Percentiles rank a stretch among this genome's conserved stretches.
phyloP scores from a whole-genome alignment of 345 rosid species.

The Citropsis articulata region DNA sequence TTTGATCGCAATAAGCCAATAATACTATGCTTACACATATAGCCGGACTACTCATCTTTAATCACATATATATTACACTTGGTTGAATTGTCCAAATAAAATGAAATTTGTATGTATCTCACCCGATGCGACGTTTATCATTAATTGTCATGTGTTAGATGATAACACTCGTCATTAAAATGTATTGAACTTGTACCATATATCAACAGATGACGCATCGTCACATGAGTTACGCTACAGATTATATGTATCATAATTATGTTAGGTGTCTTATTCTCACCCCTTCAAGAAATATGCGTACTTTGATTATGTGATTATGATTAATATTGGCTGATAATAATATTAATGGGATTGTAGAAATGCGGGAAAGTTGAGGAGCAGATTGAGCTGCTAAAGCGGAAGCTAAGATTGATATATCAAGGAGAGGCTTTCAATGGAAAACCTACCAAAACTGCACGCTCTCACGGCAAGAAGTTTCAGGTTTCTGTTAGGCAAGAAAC shows the following conservation, averaged over 20 bases:
- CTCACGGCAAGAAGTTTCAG: slow-evolving; percentile 92
- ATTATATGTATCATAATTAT: no score
- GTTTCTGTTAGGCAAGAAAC: slow-evolving; percentile 89
- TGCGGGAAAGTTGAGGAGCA: slow-evolving; percentile 85
- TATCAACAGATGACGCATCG: no score
- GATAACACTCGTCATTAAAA: not conserved
- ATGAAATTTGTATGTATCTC: not conserved
- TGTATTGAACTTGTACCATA: no score
- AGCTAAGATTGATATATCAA: slow-evolving; percentile 75
- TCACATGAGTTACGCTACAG: no score
- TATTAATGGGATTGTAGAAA: slow-evolving; percentile 44
- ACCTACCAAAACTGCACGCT: slow-evolving; percentile 90
- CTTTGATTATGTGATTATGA: not conserved
- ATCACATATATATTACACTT: not conserved
- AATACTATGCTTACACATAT: not conserved
- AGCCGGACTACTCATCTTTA: no score
- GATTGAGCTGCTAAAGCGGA: slow-evolving; percentile 71
- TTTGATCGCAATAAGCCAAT: not conserved
- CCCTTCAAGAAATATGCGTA: no score
- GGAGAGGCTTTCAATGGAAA: slow-evolving; percentile 86
- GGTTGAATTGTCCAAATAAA: not conserved
- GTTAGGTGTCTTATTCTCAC: no score
- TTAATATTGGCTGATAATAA: not conserved
- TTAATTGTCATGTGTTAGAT: no score
- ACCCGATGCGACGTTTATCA: not conserved